Evolutionary conservation across 2,329 filamentous ascomycete species (phyloP).

Genomic region (Fusarium albosuccineum): DNA sequence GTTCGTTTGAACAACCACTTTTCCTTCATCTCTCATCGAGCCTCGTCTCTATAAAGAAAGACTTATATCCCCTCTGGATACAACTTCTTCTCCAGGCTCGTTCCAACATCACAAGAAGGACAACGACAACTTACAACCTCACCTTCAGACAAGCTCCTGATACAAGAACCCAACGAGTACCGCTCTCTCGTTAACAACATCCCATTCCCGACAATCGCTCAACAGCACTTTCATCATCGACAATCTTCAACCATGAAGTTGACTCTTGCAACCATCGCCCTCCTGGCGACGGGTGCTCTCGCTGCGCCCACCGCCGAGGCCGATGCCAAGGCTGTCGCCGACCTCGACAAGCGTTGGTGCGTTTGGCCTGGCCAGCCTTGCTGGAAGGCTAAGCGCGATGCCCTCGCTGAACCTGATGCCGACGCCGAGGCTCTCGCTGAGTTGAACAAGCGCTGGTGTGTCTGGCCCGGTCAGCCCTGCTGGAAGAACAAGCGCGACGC

Average conservation of each 20-base stretch:
- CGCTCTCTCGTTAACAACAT: slow-evolving; percentile 19
- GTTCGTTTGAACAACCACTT: slow-evolving; percentile 4
- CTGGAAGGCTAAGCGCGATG: slow-evolving; percentile 22
- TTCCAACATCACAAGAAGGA: slow-evolving; percentile 41
- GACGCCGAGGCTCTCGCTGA: not conserved
- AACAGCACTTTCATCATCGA: slow-evolving; percentile 12
- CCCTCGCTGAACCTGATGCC: slow-evolving; percentile 7
- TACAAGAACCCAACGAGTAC: slow-evolving; percentile 35
- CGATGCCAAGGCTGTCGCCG: not conserved
- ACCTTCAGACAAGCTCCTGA: slow-evolving; percentile 32
- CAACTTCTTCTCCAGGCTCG: slow-evolving; percentile 39
- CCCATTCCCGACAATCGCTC: slow-evolving; percentile 21
- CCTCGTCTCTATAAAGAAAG: slow-evolving; percentile 38
- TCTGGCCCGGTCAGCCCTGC: not conserved
- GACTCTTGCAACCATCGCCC: slow-evolving; percentile 43
- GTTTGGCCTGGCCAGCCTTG: slow-evolving; percentile 11
- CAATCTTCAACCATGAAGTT: slow-evolving; percentile 48
- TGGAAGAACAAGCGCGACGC: slow-evolving; percentile 3
- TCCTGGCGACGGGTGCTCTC: slow-evolving; percentile 33
- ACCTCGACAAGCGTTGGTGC: slow-evolving; percentile 11
- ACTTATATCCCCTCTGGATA: slow-evolving; percentile 9
- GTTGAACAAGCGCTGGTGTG: no score
- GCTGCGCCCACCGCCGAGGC: slow-evolving; percentile 21
- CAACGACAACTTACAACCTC: slow-evolving; percentile 28
- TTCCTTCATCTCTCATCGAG: slow-evolving; percentile 4